phyloP scores from a whole-genome alignment of 1,284 basidiomycete genomes.

The Malassezia brasiliensis region DNA sequence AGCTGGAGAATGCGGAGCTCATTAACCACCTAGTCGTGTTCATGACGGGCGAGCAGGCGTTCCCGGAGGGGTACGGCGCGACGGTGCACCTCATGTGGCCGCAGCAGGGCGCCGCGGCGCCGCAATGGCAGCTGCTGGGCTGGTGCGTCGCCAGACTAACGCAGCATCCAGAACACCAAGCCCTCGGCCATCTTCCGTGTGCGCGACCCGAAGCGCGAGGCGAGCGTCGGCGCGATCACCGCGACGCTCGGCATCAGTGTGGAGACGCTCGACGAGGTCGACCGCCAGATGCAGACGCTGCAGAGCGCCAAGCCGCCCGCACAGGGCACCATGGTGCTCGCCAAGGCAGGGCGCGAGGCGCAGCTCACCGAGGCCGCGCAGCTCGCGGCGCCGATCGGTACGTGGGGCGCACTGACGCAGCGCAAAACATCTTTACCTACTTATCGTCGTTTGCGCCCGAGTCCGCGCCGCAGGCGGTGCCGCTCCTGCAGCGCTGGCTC shows the following conservation, averaged over 20 bases:
- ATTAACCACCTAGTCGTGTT: constrained; percentile 43
- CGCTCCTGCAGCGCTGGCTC: constrained; percentile 44
- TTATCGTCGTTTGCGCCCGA: constrained; percentile 44
- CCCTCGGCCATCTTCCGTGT: constrained; percentile 44
- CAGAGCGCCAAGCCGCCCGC: not conserved
- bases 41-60: constrained; percentile 41
- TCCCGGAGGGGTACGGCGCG: constrained; percentile 38
- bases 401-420: constrained; percentile 22
- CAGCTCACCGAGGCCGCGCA: constrained; percentile 31
- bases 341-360: constrained; percentile 12
- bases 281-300: constrained; percentile 26
- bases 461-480: constrained; percentile 41
- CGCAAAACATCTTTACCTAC: constrained; percentile 39
- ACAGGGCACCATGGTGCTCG: not conserved
- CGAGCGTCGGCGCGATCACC: constrained; percentile 6
- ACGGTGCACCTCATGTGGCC: constrained; percentile 44
- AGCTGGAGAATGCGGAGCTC: constrained; percentile 27
- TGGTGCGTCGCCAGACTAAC: constrained; percentile 19
- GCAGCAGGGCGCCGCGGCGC: not conserved
- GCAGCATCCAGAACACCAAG: constrained; percentile 36
- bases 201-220: constrained; percentile 10
- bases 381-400: constrained; percentile 36
- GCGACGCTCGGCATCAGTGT: constrained; percentile 41
- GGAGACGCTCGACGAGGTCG: constrained; percentile 33
- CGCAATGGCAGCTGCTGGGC: constrained; percentile 36